Percentiles rank a stretch among this genome's conserved stretches.
Conservation (phyloP, 768 basidiomycete genomes). For the Xerocomus potaroensis region DNA sequence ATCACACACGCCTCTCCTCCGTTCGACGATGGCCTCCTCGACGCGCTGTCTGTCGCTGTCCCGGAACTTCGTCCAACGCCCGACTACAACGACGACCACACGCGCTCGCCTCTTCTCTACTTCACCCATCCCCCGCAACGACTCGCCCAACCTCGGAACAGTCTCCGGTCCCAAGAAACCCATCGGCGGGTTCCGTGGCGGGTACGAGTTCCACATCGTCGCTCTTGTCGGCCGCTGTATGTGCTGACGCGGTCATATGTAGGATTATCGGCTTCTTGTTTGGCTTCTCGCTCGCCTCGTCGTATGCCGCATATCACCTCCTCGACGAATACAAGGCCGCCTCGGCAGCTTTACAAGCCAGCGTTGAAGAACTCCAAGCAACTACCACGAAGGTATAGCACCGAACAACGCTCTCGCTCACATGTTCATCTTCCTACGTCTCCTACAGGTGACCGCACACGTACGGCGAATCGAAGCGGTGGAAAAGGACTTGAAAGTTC, state of each 20-base stretch:
- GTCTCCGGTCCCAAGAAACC: conserved; percentile 64
- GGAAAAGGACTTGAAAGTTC: conserved; percentile 81
- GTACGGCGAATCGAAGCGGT: conserved; percentile 80
- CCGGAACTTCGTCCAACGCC: conserved; percentile 13
- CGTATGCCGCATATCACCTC: conserved; percentile 81
- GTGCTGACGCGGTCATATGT: conserved; percentile 4
- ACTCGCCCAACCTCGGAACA: conserved; percentile 50
- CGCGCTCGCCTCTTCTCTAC: conserved; percentile 40
- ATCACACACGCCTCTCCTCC: too few relatives aligned
- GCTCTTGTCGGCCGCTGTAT: background rate
- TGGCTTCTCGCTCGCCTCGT: conserved; percentile 87
- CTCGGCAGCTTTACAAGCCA: conserved; percentile 81
- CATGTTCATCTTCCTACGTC: background rate
- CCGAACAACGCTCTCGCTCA: background rate
- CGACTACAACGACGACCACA: too few relatives aligned
- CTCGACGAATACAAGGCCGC: conserved; percentile 89
- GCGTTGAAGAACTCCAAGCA: conserved; percentile 79
- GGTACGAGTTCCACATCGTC: conserved; percentile 35
- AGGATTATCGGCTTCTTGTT: conserved; percentile 84
- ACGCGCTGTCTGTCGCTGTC: conserved; percentile 27
- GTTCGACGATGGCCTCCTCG: conserved; percentile 35
- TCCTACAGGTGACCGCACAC: conserved; percentile 69
- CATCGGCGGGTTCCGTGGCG: conserved; percentile 67
- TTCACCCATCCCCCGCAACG: conserved; percentile 41
- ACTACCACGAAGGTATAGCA: conserved; percentile 71